These are phyloP conservation scores for Globisporangium acanthophoron DNA, from an alignment of 352 stramenopile genomes.

Conservation along the genomic window DNA sequence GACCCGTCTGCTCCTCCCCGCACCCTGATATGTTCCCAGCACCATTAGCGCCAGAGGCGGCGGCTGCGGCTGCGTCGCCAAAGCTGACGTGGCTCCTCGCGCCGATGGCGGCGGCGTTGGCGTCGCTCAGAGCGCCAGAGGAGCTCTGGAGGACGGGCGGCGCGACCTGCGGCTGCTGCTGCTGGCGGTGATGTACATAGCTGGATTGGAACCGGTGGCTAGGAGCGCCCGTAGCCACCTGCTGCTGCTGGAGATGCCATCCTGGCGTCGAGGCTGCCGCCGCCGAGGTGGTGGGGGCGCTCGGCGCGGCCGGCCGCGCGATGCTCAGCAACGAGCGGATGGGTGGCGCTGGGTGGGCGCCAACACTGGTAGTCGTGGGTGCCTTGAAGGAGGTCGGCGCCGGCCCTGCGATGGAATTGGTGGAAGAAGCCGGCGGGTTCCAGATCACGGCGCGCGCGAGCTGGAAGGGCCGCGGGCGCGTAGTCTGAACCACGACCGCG, in stretches of 20 bases:
- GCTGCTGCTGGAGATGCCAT: not conserved
- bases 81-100: not conserved
- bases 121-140: too few species aligned
- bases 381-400: not conserved
- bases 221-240: not conserved
- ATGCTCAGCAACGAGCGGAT: not conserved
- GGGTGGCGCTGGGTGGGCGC: not conserved
- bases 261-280: not conserved
- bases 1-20: not conserved
- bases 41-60: too few species aligned
- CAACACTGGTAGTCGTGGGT: too few species aligned
- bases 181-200: not conserved
- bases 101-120: too few species aligned
- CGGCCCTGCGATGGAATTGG: not conserved
- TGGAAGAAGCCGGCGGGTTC: slow-evolving; percentile 1
- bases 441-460: slow-evolving; percentile 5
- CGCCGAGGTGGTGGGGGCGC: not conserved
- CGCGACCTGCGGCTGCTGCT: not conserved
- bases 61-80: not conserved
- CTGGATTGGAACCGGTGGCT: not conserved
- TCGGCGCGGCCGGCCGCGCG: not conserved
- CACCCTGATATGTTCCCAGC: not conserved
- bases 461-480: not conserved
- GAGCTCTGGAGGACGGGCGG: too few species aligned
- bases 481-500: not conserved